phyloP scores from a whole-genome alignment of 106 monocot species.

The Triglochin maritima region DNA sequence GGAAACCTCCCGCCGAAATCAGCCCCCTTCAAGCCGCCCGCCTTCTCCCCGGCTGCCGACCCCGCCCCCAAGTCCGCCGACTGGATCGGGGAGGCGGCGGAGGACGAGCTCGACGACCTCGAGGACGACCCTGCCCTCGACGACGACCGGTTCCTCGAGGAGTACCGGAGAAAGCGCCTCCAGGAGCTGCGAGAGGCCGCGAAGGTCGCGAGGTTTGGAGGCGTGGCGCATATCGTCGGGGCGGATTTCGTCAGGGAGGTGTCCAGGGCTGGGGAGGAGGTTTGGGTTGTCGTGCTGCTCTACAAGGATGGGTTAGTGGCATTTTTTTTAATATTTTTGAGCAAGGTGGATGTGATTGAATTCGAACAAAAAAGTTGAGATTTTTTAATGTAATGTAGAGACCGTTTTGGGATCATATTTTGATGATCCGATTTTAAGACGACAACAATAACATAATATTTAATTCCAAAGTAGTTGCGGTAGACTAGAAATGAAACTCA shows the following conservation, averaged over 20 bases:
- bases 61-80: constrained; percentile 43
- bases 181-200: constrained; percentile 58
- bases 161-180: constrained; percentile 83
- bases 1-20: constrained; percentile 89
- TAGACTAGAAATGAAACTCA: too few relatives aligned
- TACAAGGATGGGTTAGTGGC: constrained; percentile 54
- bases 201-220: constrained; percentile 39
- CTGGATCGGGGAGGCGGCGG: constrained; percentile 60
- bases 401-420: too few relatives aligned
- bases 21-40: constrained; percentile 57
- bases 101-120: constrained; percentile 78
- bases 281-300: constrained; percentile 70
- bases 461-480: too few relatives aligned
- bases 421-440: too few relatives aligned
- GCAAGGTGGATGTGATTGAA: too few relatives aligned
- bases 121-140: constrained; percentile 76
- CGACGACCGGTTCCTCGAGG: constrained; percentile 86
- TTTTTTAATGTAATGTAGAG: too few relatives aligned
- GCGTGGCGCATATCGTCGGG: constrained; percentile 39
- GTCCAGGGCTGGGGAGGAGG: constrained; percentile 47
- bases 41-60: constrained; percentile 58
- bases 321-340: neutral
- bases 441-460: too few relatives aligned
- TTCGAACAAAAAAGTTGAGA: too few relatives aligned
- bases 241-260: constrained; percentile 67